These are phyloP conservation scores for Lolium multiflorum DNA, from an alignment of 176 grass and related monocot species.

Conservation along the genomic window DNA sequence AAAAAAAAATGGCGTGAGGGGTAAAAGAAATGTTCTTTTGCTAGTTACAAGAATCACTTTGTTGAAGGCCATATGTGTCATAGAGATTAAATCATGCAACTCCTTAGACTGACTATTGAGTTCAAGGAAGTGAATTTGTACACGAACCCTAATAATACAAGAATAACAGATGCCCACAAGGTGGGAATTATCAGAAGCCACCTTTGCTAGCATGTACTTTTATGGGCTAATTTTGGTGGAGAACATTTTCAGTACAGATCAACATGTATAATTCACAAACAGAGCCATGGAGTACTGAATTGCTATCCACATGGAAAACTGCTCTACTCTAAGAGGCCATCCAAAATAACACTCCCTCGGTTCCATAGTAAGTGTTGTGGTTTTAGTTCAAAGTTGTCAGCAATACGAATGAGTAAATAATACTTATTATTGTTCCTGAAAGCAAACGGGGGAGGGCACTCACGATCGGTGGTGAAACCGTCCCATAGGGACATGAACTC, in stretches of 20 bases:
- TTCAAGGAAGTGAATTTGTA: neutral
- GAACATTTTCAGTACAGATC: too few species aligned
- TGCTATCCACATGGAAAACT: too few species aligned
- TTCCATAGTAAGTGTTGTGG: too few species aligned
- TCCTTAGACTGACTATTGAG: neutral
- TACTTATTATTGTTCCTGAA: neutral
- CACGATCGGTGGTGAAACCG: slow-evolving; percentile 96
- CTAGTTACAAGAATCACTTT: neutral
- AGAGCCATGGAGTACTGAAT: too few species aligned
- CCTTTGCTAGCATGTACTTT: neutral
- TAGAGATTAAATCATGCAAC: neutral
- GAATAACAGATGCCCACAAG: neutral
- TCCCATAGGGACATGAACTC: slow-evolving; percentile 99
- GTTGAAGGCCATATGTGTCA: neutral
- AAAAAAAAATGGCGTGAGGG: neutral
- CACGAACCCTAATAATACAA: neutral
- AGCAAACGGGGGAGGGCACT: slow-evolving; percentile 25
- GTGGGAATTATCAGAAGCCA: neutral
- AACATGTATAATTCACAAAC: too few species aligned
- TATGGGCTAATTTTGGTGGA: too few species aligned
- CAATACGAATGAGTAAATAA: too few species aligned
- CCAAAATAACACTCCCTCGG: too few species aligned
- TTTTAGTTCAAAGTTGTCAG: too few species aligned
- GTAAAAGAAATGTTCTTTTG: neutral
- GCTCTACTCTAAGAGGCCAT: too few species aligned